Conservation (phyloP, 441 rosid genomes). For the Pelargonium cotyledonis region DNA sequence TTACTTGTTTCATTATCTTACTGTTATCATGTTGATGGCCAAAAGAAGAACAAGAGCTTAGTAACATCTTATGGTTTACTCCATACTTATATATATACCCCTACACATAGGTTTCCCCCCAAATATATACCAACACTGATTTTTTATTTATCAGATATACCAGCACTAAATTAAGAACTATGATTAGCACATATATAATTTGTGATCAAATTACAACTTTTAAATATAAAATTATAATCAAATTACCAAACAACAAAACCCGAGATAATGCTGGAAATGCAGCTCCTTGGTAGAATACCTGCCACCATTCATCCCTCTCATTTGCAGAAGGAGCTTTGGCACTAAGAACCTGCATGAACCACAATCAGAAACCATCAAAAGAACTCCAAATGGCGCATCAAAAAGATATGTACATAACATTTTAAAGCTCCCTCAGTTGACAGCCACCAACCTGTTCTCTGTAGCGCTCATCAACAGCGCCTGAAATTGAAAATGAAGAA, state of each 20-base stretch:
- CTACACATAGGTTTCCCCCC: background rate
- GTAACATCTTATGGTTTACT: no score
- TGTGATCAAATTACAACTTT: no score
- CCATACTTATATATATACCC: background rate
- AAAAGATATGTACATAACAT: background rate
- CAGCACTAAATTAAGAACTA: background rate
- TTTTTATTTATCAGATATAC: background rate
- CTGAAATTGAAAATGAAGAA: constrained; percentile 26
- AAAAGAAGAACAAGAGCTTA: background rate
- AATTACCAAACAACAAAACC: constrained; percentile 59
- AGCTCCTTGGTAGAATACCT: constrained; percentile 58
- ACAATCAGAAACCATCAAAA: background rate
- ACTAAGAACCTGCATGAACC: constrained; percentile 33
- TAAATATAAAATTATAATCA: background rate
- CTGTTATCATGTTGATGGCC: background rate
- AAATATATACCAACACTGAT: background rate
- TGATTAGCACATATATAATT: background rate
- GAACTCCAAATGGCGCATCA: background rate
- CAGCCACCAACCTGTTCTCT: constrained; percentile 47
- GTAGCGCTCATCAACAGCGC: constrained; percentile 42
- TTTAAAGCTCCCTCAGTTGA: background rate
- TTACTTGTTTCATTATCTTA: background rate
- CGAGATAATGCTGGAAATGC: constrained; percentile 68
- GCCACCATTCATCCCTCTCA: constrained; percentile 50
- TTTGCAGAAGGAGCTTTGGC: constrained; percentile 35